A percentile compares a stretch with the other conserved stretches of the same genome.
phyloP scores from a whole-genome alignment of 164 flowering plant genomes.

The Akebia trifoliata region DNA sequence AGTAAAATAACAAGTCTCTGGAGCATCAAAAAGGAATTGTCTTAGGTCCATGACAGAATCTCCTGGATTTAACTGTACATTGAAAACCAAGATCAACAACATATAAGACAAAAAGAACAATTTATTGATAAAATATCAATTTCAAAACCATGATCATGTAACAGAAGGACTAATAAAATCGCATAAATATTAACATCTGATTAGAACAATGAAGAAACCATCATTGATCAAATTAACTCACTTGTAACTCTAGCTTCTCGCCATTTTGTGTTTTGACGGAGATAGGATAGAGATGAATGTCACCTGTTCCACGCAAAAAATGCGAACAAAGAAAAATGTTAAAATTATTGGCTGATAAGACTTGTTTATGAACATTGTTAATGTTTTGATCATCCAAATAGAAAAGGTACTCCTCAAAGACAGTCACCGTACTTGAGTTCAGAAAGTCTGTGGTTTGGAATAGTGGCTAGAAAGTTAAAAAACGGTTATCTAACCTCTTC shows the following conservation, averaged over 20 bases:
- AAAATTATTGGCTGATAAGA: too few species aligned
- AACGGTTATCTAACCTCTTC: too few species aligned
- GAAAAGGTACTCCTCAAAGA: too few species aligned
- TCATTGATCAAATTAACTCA: slow-evolving; percentile 46
- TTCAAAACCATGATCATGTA: too few species aligned
- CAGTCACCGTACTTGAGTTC: too few species aligned
- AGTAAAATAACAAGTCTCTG: slow-evolving; percentile 88
- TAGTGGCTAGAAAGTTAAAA: too few species aligned
- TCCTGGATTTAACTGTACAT: slow-evolving; percentile 91
- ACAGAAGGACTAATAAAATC: too few species aligned
- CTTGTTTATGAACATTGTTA: neutral
- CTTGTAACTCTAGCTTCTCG: slow-evolving; percentile 89
- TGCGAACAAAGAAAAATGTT: neutral
- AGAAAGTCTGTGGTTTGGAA: too few species aligned
- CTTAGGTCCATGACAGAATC: slow-evolving; percentile 97
- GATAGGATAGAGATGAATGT: slow-evolving; percentile 78
- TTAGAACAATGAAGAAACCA: too few species aligned
- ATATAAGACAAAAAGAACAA: neutral
- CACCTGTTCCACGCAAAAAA: slow-evolving; percentile 48
- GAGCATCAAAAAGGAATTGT: slow-evolving; percentile 97
- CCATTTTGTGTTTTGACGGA: slow-evolving; percentile 80
- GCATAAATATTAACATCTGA: neutral
- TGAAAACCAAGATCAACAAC: too few species aligned
- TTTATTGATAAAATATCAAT: too few species aligned
- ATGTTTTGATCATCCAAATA: too few species aligned